Base-by-base conservation (phyloP, 768 basidiomycete genomes). In the Cyclocybe aegerita region DNA sequence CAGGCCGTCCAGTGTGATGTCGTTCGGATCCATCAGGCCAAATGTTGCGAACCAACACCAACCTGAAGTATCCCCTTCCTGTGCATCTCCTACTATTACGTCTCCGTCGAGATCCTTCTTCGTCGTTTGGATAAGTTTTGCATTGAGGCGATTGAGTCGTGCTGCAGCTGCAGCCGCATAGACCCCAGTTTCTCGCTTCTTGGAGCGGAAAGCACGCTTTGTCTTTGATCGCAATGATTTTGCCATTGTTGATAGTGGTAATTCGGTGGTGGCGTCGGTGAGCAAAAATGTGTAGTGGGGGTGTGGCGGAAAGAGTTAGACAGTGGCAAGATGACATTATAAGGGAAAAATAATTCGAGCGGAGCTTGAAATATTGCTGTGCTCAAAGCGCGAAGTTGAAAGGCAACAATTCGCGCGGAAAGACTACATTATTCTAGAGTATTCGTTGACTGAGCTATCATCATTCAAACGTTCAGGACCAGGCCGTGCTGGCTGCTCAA, bases 141-240 rank as follows among this genome's bases (percentile, higher is more conserved):
- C 57, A 60, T 85, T 83, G 37, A 93, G 76, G 52, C 91, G 79
- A 53, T 86, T 68, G 33, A 93, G 72, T 35, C 91, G 85, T 36
- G 86, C 90, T 14, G 90, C 89, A 54, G 88, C 85, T 7, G 81
- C 75, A 1, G 78, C 90, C 41, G 90, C 90, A 60, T 88, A 93
- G 47, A 88, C 78, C 47, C 89, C 85, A 39, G 70, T 67, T 61
- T 85, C 79, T 52, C 90, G 83, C 67, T 93, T 93, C 60, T 87
- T 85, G 10, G 83, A 74, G 57, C 90, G 86, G 68, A 81, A 89
- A 10, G 79, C 70, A 30, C 91, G 86, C 64, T 93, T 93, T 42
- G 80, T 77, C 70, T 93, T 93, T 6, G 89, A 90, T 62, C 91
- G 76, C 36, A 81, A 77, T 39, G 89, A 91, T 75, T 93, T 93